Percentiles rank a stretch among this genome's conserved stretches.
These are phyloP conservation scores for Incumbomyces lentus DNA, from an alignment of 2,329 filamentous ascomycete species.

Conservation along the genomic window DNA sequence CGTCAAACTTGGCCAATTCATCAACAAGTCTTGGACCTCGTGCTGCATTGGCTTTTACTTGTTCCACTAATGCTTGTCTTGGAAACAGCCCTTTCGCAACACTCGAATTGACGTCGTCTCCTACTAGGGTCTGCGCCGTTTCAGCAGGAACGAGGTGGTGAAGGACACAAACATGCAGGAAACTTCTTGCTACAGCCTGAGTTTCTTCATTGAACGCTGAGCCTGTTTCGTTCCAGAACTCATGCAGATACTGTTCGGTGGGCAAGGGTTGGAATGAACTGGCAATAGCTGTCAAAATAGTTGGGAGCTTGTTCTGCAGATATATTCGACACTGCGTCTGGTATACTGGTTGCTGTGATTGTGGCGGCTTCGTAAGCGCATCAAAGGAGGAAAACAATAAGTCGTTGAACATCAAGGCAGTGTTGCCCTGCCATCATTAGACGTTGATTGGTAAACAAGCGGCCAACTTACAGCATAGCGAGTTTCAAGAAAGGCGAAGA, in stretches of 20 bases:
- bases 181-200: conserved; percentile 64
- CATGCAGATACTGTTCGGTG: conserved; percentile 54
- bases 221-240: conserved; percentile 49
- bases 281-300: conserved; percentile 49
- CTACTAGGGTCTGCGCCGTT: conserved; percentile 68
- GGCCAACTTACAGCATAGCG: conserved; percentile 60
- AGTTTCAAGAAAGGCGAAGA: conserved; percentile 73
- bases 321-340: conserved; percentile 64
- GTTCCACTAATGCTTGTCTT: conserved; percentile 66
- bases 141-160: conserved; percentile 72
- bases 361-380: conserved; percentile 41
- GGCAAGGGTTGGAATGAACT: conserved; percentile 48
- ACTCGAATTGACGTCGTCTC: conserved; percentile 69
- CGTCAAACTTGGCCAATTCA: conserved; percentile 81
- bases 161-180: conserved; percentile 80
- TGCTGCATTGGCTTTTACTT: conserved; percentile 67
- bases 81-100: conserved; percentile 57
- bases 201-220: conserved; percentile 33
- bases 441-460: background rate
- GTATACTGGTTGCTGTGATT: conserved; percentile 52
- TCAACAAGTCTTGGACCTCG: conserved; percentile 65
- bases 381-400: conserved; percentile 84
- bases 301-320: conserved; percentile 62
- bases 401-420: conserved; percentile 57
- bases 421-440: background rate